Conservation (phyloP, 345 rosid genomes). For the Pseudoturritis turrita region DNA sequence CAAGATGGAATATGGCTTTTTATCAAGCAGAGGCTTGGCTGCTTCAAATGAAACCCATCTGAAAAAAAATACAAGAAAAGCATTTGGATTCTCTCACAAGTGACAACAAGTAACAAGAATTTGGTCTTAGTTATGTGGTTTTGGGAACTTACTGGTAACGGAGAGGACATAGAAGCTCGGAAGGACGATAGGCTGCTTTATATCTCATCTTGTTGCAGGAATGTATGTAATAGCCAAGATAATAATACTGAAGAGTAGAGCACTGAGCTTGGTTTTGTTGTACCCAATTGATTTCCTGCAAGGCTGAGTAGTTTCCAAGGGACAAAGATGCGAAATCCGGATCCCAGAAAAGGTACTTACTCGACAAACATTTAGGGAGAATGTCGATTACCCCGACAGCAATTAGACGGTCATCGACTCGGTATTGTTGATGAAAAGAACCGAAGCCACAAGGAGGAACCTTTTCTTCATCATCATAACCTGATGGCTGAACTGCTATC, state of each 20-base stretch:
- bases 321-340: constrained; percentile 84
- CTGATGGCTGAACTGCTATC: constrained; percentile 57
- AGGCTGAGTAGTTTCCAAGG: constrained; percentile 81
- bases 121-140: neutral
- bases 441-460: constrained; percentile 89
- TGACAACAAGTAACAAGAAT: neutral
- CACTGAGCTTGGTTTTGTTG: constrained; percentile 63
- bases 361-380: constrained; percentile 87
- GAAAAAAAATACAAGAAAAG: constrained; percentile 22
- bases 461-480: constrained; percentile 37
- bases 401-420: constrained; percentile 68
- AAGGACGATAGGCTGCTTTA: constrained; percentile 87
- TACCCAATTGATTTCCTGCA: constrained; percentile 84
- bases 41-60: constrained; percentile 83
- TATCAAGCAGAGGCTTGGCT: constrained; percentile 73
- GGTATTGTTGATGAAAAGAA: constrained; percentile 92
- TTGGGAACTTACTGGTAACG: constrained; percentile 65
- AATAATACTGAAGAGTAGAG: constrained; percentile 77
- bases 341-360: constrained; percentile 96
- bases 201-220: constrained; percentile 97
- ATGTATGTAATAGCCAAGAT: constrained; percentile 95
- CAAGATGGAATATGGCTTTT: constrained; percentile 52
- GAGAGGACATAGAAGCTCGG: constrained; percentile 91
- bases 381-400: constrained; percentile 92
- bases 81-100: neutral